phyloP scores from a whole-genome alignment of 768 basidiomycete genomes.

The Podaxis sp. region DNA sequence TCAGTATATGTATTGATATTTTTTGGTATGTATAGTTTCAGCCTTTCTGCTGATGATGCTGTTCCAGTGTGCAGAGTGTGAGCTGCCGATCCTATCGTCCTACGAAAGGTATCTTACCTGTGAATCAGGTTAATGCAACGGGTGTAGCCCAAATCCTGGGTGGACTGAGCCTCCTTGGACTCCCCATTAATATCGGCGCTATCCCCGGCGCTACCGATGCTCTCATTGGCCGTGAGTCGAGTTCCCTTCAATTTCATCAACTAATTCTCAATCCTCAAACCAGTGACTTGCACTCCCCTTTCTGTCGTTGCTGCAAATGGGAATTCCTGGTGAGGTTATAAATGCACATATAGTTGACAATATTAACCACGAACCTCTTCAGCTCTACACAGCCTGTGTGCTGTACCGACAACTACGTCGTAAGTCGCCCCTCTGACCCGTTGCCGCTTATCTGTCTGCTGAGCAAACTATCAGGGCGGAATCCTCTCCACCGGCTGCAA shows the following conservation, averaged over 20 bases:
- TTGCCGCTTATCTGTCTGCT: not conserved
- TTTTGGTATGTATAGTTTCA: no score
- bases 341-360: not conserved
- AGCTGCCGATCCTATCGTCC: not conserved
- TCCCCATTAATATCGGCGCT: slow-evolving; percentile 1
- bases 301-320: slow-evolving; percentile 3
- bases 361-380: not conserved
- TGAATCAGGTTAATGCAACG: not conserved
- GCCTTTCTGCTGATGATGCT: no score
- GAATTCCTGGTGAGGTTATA: slow-evolving; percentile 7
- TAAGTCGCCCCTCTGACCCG: not conserved
- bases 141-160: not conserved
- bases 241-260: not conserved
- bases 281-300: slow-evolving; percentile 6
- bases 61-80: slow-evolving; percentile 2
- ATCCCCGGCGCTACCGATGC: not conserved
- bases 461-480: not conserved
- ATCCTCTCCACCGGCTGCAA: not conserved
- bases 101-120: not conserved
- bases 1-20: no score
- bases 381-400: slow-evolving; percentile 10
- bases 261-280: not conserved
- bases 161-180: not conserved
- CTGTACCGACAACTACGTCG: slow-evolving; percentile 10
- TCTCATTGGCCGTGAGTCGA: slow-evolving; percentile 12